Evolutionary conservation across 129 eudicot genomes (phyloP).

Genomic region (Tanacetum coccineum): DNA sequence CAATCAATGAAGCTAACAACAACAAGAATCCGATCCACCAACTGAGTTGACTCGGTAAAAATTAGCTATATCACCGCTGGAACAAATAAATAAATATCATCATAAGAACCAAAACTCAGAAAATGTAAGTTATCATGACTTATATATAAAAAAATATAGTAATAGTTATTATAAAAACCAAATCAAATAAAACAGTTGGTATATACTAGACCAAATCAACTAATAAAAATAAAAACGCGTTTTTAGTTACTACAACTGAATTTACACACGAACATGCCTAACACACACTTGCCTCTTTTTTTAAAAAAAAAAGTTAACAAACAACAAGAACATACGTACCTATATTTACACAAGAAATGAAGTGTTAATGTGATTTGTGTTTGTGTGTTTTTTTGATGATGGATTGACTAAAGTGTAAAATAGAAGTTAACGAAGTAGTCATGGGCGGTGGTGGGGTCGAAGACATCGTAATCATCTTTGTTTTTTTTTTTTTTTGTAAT

Average conservation of each 20-base stretch:
- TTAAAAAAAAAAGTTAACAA: slow-evolving; percentile 5
- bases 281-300: neutral
- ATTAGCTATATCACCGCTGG: slow-evolving; percentile 18
- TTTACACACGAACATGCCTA: neutral
- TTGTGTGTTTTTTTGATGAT: neutral
- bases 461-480: slow-evolving; percentile 24
- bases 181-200: slow-evolving; percentile 25
- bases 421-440: slow-evolving; percentile 34
- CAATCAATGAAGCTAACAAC: slow-evolving; percentile 13
- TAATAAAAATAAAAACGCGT: slow-evolving; percentile 33
- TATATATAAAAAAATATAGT: neutral
- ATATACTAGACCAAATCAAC: slow-evolving; percentile 41
- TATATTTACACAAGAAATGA: neutral
- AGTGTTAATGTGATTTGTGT: neutral
- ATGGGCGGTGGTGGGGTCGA: slow-evolving; percentile 23
- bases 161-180: no score
- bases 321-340: slow-evolving; percentile 2
- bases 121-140: neutral
- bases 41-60: slow-evolving; percentile 31
- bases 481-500: neutral
- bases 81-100: slow-evolving; percentile 7
- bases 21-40: slow-evolving; percentile 27
- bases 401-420: slow-evolving; percentile 21
- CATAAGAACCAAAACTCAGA: slow-evolving; percentile 19
- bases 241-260: neutral